These are phyloP conservation scores for Incumbomyces delicatus DNA, from an alignment of 2,329 filamentous ascomycete species.

Conservation along the genomic window DNA sequence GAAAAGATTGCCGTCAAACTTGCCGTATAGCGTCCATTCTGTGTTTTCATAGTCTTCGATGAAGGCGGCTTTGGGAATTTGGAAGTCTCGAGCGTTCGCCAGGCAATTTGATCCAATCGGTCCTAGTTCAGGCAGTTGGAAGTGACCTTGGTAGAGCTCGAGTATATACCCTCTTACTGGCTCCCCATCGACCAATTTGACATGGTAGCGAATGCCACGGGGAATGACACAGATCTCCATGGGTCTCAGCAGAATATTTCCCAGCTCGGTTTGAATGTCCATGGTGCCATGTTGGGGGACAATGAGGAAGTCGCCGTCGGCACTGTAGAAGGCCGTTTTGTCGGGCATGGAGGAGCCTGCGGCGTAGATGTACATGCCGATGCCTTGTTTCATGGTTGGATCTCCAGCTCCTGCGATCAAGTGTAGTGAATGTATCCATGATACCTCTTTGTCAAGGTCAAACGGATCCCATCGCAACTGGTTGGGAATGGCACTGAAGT, in stretches of 20 bases:
- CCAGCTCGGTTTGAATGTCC: constrained; percentile 69
- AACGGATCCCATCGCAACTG: constrained; percentile 74
- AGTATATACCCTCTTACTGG: constrained; percentile 63
- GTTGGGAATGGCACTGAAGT: constrained; percentile 66
- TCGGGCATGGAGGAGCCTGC: constrained; percentile 67
- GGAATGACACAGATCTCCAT: constrained; percentile 71
- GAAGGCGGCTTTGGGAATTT: constrained; percentile 60
- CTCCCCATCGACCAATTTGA: constrained; percentile 52
- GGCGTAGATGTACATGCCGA: constrained; percentile 73
- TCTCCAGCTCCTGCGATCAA: constrained; percentile 72
- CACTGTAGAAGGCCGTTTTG: constrained; percentile 72
- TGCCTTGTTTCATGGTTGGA: constrained; percentile 64
- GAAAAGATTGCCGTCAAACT: constrained; percentile 61
- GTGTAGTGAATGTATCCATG: constrained; percentile 60
- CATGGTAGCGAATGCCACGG: constrained; percentile 63
- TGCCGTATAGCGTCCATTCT: constrained; percentile 49
- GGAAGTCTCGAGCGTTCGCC: constrained; percentile 68
- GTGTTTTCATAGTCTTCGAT: constrained; percentile 46
- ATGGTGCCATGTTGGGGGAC: constrained; percentile 65
- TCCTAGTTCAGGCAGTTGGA: constrained; percentile 60
- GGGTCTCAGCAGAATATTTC: constrained; percentile 62
- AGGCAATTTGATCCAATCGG: constrained; percentile 65
- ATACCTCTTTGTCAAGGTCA: constrained; percentile 56
- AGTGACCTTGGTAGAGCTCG: constrained; percentile 65
- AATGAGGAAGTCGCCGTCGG: constrained; percentile 69